These are phyloP conservation scores for Cucurbita argyrosperma DNA, from an alignment of 306 rosid species.

Conservation along the genomic window DNA sequence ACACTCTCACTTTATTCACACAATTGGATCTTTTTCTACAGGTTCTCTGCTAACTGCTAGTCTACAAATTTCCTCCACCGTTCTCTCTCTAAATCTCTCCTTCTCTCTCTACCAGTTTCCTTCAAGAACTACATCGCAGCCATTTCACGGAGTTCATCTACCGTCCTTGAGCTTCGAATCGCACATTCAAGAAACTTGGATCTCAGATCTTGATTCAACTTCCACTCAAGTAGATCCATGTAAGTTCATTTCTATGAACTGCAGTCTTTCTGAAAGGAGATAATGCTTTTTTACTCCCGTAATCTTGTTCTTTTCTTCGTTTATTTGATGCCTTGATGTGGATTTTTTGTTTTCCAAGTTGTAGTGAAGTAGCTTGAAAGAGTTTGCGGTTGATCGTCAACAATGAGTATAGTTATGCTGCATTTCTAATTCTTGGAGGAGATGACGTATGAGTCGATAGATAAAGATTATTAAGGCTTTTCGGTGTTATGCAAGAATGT, in stretches of 20 bases:
- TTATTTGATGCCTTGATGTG: neutral
- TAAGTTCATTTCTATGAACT: neutral
- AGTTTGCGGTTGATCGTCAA: neutral
- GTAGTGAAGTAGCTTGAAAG: neutral
- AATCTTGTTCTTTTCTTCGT: neutral
- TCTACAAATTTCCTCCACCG: neutral
- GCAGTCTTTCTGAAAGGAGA: neutral
- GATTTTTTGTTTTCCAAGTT: neutral
- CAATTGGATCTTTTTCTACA: neutral
- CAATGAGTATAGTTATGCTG: no score
- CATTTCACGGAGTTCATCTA: neutral
- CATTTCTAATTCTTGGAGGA: no score
- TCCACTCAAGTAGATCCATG: conserved; percentile 1
- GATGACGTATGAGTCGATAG: no score
- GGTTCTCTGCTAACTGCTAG: neutral
- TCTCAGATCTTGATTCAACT: conserved; percentile 8
- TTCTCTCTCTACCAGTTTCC: neutral
- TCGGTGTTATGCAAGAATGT: no score
- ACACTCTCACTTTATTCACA: neutral
- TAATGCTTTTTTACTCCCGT: neutral
- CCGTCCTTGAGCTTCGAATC: neutral
- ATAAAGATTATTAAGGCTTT: no score
- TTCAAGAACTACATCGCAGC: neutral
- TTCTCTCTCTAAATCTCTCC: neutral
- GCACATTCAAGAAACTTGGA: neutral